Base-by-base conservation (phyloP, 495 filamentous ascomycete genomes). In the Letharia columbiana region DNA sequence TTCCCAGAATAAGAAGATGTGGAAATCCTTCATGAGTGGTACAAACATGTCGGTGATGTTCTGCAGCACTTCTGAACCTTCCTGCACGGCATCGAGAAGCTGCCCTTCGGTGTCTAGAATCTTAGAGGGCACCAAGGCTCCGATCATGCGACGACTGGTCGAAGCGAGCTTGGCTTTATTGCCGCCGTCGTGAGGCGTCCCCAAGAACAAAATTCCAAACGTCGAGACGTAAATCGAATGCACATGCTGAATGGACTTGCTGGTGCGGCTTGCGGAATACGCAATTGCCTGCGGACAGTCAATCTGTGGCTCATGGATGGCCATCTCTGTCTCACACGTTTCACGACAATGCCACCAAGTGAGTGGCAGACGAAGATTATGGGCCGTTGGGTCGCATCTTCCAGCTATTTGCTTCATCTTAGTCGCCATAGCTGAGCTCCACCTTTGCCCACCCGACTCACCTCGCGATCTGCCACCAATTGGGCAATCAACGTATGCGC, bases 1-100 rank as follows among this genome's bases (percentile, higher is more conserved):
- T 63, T 80, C 78, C 78, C 78, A 79, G 64, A 80, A 78, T 68
- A 77, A 77, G 69, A 70, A 77, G 39, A 79, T 68, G 20, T 68
- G 72, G 66, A 79, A 78, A 45, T 72, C 69, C 39, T 71, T 68
- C 78, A 79, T 79, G 50, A 80, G 63, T 9, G 78, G 78, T 12
- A 64, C 70, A 65, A 80, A 80, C 35, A 76, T 68, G 66, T 78
- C 78, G 28, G 74, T 78, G 67, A 79, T 74, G 63, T 79, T 74
- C 66, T 78, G 77, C 31, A 78, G 67, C 31, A 71, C 69, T 64
- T 78, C 77, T 12, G 76, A 79, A 50, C 69, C 71, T 58, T 73
- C 65, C 62, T 70, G 70, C 41, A 78, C 65, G 39, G 71, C 71
- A 41, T 68, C 67, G 28, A 76, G 64, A 7, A 76, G 68, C 28